These are phyloP conservation scores for Pyrrhoderma lamaoense DNA, from an alignment of 1,284 basidiomycete species.

Conservation along the genomic window DNA sequence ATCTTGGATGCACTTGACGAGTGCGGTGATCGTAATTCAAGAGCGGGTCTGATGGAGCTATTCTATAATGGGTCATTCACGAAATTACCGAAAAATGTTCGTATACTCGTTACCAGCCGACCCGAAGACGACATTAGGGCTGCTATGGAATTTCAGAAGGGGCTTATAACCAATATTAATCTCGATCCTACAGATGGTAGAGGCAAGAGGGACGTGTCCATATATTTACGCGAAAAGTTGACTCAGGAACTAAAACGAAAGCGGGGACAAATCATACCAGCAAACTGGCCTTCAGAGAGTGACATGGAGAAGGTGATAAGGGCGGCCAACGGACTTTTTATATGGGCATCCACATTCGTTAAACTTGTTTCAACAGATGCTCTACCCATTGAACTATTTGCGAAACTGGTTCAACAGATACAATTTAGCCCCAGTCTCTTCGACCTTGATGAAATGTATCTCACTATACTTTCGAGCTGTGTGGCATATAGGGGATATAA, in stretches of 20 bases:
- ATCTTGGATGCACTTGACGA: constrained; percentile 32
- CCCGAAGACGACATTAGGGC: not conserved
- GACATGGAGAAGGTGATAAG: not conserved
- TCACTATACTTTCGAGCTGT: no score
- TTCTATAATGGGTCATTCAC: no score
- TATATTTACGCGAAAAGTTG: not conserved
- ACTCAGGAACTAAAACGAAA: no score
- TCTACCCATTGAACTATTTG: not conserved
- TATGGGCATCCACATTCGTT: not conserved
- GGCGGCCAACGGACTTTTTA: not conserved
- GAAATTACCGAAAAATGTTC: not conserved
- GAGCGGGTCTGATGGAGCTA: constrained; percentile 19
- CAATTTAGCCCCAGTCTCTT: no score
- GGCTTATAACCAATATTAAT: no score
- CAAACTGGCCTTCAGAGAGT: no score
- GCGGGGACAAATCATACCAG: no score
- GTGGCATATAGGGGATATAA: no score
- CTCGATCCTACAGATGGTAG: no score
- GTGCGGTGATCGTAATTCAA: constrained; percentile 23
- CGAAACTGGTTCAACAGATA: no score
- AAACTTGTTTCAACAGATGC: not conserved
- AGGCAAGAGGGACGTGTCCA: not conserved
- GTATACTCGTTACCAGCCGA: constrained; percentile 2
- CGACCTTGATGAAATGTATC: no score
- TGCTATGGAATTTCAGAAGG: not conserved